Evolutionary conservation across 2,329 filamentous ascomycete species (phyloP), one percentile per base, ranked within the genome.

Genomic region (Botrytis aclada): DNA sequence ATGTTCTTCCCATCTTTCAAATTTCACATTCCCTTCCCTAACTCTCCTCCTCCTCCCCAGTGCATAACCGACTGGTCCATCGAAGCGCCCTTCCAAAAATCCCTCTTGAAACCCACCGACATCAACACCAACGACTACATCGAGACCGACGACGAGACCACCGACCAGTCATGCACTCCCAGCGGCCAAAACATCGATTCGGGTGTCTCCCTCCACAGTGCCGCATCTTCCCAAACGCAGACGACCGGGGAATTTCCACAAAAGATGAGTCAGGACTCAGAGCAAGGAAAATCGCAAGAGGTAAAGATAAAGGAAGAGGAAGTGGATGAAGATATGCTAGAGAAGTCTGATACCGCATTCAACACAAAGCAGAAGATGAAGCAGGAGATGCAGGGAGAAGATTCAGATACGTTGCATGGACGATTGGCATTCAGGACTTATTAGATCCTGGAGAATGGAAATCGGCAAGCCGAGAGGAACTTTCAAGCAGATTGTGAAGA

Each of bases 11-110:
- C n/a, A 22, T 6, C 25, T 8, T 20, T 20, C 12, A 34, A 25
- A 10, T 16, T 41, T 20, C 37, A 20, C 14, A n/a, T 10, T 62
- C 25, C 1, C 14, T 29, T 25, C 18, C 16, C 64, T 41, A 56
- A 67, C 4, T 10, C 25, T 3, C 5, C 4, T 3, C 18, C 9
- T 3, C 6, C 29, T 4, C 1, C 0, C 16, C 0, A 67, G 65
- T 54, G 45, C 47, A 8, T 41, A 67, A 67, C 47, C 65, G 65
- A 67, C 22, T 56, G 47, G 45, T 56, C 65, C 6, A 16, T 67
- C 47, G 65, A 67, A 67, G 65, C 65, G 0, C 65, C 65, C 4
- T 67, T 67, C 1, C 65, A 67, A 7, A 56, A 32, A 67, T 41
- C 34, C n/a, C 65, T 67, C 34, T 29, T 67, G 3, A 32, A 67